Base-by-base conservation (phyloP, 2,329 filamentous ascomycete species). In the Fragosphaeria purpurea region DNA sequence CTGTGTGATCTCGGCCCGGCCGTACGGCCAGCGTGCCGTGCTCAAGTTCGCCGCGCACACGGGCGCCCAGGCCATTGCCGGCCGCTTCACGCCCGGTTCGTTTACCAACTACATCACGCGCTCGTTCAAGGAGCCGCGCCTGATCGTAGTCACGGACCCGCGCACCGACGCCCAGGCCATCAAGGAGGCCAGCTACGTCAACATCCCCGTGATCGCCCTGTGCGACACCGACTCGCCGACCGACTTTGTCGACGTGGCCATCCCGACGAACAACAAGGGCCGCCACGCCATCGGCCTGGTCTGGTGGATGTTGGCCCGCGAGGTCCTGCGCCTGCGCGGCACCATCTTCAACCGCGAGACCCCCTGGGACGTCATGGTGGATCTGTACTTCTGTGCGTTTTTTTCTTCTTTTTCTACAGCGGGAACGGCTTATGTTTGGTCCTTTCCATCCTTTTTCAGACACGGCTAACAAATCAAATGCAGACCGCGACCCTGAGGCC, bases 51-150 rank as follows among this genome's bases (percentile, higher is more conserved):
- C 93, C 67, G 79, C 89, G 60, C 93, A 98, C 86, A 98, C 93
- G 62, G 93, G 93, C 71, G 90, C 94, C 67, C 87, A 89, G 67
- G 87, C 93, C 73, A 98, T 98, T 69, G 94, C 93, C 67, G 93
- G 93, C 79, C 93, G 93, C 73, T 98, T 98, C 86, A 98, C 93
- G 70, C 93, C 93, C 72, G 93, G 93, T 87, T 95, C 91, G 76
- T 98, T 98, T 86, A 98, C 93, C 82, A 98, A 98, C 85, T 98
- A 98, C 86, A 98, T 98, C 86, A 98, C 94, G 75, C 91, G 93
- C 69, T 97, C 93, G 61, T 98, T 98, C 89, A 96, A 96, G 85
- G 93, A 98, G 82, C 93, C 93, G 70, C 94, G 94, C 74, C 82
- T 98, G 70, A 97, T 98, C 76, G 84, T 98, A 72, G 93, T 98